Conservation (phyloP, 1,284 basidiomycete species). For the Athelia psychrophila region DNA sequence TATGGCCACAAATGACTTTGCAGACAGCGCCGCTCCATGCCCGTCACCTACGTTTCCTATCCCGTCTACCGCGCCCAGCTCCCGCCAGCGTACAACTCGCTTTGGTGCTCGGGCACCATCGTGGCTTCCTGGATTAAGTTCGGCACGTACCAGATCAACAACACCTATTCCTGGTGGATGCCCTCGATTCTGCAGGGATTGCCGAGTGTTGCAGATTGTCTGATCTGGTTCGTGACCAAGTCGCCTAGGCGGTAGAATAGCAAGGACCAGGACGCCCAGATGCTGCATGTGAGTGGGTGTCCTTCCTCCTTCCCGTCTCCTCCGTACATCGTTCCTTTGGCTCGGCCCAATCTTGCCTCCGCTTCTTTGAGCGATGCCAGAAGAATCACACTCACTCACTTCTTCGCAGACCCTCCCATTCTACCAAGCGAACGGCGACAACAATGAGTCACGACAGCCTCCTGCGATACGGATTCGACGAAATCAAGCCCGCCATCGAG, state of each 20-base stretch:
- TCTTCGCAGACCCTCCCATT: slow-evolving; percentile 61
- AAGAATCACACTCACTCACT: too few species aligned
- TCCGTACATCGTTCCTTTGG: too few species aligned
- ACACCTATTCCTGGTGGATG: slow-evolving; percentile 73
- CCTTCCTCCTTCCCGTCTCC: too few species aligned
- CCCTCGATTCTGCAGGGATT: slow-evolving; percentile 66
- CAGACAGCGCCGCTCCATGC: slow-evolving; percentile 70
- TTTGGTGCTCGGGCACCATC: slow-evolving; percentile 77
- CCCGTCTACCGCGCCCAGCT: slow-evolving; percentile 72
- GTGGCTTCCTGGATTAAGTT: slow-evolving; percentile 77
- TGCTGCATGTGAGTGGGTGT: too few species aligned
- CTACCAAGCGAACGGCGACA: slow-evolving; percentile 73
- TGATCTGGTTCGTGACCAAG: slow-evolving; percentile 65
- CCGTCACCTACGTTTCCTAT: slow-evolving; percentile 69
- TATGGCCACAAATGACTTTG: slow-evolving; percentile 73
- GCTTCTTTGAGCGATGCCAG: too few species aligned
- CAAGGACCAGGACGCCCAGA: slow-evolving; percentile 61
- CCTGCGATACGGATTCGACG: slow-evolving; percentile 69
- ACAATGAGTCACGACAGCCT: slow-evolving; percentile 70
- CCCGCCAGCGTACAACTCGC: slow-evolving; percentile 75
- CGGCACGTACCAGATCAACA: slow-evolving; percentile 65
- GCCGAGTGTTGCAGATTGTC: slow-evolving; percentile 59
- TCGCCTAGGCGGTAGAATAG: slow-evolving; percentile 70
- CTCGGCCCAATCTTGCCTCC: too few species aligned
- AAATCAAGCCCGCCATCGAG: slow-evolving; percentile 73